phyloP scores from a whole-genome alignment of 2,329 filamentous ascomycete species.

The Paradendryphiella salina region DNA sequence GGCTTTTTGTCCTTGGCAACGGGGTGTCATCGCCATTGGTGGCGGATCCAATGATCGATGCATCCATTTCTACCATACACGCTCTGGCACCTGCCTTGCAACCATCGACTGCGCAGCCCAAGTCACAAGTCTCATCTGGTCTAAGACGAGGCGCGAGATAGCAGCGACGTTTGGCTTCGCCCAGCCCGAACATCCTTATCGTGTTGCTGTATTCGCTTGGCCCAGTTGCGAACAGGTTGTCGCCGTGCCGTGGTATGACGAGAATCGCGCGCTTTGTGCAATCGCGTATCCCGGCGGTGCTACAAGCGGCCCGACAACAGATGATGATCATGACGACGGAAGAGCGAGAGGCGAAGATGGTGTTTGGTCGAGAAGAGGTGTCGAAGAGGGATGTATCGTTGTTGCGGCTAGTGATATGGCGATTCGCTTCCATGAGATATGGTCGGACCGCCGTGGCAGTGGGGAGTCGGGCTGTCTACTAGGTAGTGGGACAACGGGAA shows the following conservation, averaged over 20 bases:
- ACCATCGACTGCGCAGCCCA: constrained; percentile 92
- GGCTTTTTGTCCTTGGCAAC: constrained; percentile 93
- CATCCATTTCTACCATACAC: constrained; percentile 93
- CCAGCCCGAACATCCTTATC: constrained; percentile 83
- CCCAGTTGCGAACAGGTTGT: constrained; percentile 85
- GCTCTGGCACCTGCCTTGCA: constrained; percentile 79
- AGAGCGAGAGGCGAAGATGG: constrained; percentile 55
- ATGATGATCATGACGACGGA: constrained; percentile 11
- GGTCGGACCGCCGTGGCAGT: constrained; percentile 61
- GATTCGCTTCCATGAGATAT: constrained; percentile 95
- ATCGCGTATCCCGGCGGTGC: constrained; percentile 76
- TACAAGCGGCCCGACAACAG: constrained; percentile 26
- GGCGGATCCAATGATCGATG: constrained; percentile 93
- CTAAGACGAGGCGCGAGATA: constrained; percentile 80
- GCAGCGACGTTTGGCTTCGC: constrained; percentile 92
- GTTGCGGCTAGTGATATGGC: constrained; percentile 90
- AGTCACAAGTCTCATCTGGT: constrained; percentile 92
- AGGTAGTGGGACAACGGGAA: constrained; percentile 29
- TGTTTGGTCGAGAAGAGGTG: constrained; percentile 59
- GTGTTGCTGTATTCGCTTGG: constrained; percentile 94
- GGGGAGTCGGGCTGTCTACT: constrained; percentile 59
- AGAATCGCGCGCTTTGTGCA: constrained; percentile 82
- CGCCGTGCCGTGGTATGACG: constrained; percentile 79
- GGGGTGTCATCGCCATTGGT: constrained; percentile 82
- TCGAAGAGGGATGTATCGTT: constrained; percentile 80